Evolutionary conservation across 2,329 filamentous ascomycete genomes (phyloP), one percentile per base, ranked within the genome.

Genomic region (Cladosporium sp.): DNA sequence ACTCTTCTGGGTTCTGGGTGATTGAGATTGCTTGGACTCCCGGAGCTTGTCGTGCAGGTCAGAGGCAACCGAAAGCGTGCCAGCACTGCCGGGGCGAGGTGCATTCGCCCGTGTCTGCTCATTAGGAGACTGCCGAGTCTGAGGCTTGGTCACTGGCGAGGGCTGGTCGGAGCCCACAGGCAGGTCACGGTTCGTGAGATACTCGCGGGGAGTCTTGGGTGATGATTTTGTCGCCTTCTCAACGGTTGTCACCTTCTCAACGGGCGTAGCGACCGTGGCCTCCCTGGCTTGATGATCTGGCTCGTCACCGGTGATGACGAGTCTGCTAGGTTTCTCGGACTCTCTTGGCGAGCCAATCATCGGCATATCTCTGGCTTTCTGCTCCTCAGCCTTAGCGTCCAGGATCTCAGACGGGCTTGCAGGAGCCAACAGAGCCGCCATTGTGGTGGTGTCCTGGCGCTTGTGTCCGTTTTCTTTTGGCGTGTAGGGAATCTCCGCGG

Each of bases 331-430:
- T 19, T 43, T 43, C 32, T 55, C 58, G 14, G 28, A 38, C 13
- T 14, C 18, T 18, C 31, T 50, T 1, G 48, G 48, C 16, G 32
- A 28, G 8, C 48, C 48, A 3, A 50, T 50, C 48, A 50, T 50
- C 18, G 48, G 48, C 48, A 52, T 37, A 14, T 54, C 57, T 49
- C 58, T 59, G 53, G 57, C 57, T 52, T 59, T 52, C 48, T 43
- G 43, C 22, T 58, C 54, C 4, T 31, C 31, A 9, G 14, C 43
- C 4, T 43, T 7, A 6, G 14, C 28, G 22, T 9, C 14, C 33
- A 33, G n/a, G 8, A 33, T 35, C 18, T 50, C 48, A n/a, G 32
- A 38, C 2, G 40, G 33, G 13, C 40, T 35, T 4, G 32, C 40
- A 4, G 48, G 48, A 35, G 48, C 48, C 32, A 43, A 40, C 32